Percentiles rank a stretch among this genome's conserved stretches.
phyloP scores from a whole-genome alignment of 163 green algal genomes.

The Chloromonas sp. region DNA sequence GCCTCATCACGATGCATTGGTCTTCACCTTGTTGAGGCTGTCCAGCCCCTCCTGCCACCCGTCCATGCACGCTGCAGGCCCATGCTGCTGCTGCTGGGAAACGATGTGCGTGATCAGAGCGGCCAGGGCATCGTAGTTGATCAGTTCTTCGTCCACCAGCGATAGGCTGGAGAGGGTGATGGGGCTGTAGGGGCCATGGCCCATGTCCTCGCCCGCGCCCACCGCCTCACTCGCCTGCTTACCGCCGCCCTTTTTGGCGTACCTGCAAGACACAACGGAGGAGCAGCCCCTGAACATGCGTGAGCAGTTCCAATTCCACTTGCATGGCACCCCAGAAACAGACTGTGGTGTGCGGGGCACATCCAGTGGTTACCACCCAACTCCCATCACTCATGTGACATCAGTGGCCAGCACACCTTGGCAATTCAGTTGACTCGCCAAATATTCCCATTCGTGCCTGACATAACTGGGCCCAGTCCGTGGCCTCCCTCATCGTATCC shows the following conservation, averaged over 20 bases:
- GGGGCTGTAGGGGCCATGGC: constrained; percentile 41
- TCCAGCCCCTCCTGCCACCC: constrained; percentile 29
- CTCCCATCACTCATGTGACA: no score
- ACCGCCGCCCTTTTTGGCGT: constrained; percentile 25
- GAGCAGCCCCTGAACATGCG: neutral
- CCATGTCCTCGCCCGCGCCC: neutral
- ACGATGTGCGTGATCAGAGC: constrained; percentile 64
- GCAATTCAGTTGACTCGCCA: no score
- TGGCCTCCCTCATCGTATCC: no score
- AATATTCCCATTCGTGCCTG: no score
- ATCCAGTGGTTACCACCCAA: no score
- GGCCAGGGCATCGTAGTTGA: constrained; percentile 89
- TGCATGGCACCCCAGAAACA: no score
- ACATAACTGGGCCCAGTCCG: no score
- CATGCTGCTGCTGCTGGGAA: constrained; percentile 21
- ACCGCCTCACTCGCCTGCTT: neutral
- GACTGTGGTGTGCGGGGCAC: no score
- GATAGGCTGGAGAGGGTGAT: constrained; percentile 43
- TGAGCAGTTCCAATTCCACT: neutral
- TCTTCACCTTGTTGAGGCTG: neutral
- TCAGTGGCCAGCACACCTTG: no score
- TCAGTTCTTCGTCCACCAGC: constrained; percentile 57
- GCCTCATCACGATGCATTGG: neutral
- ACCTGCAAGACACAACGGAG: constrained; percentile 10
- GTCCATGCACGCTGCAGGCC: constrained; percentile 39